Evolutionary conservation across 352 stramenopile species (phyloP), one percentile per base, ranked within the genome.

Genomic region (Aphanomyces euteiches): DNA sequence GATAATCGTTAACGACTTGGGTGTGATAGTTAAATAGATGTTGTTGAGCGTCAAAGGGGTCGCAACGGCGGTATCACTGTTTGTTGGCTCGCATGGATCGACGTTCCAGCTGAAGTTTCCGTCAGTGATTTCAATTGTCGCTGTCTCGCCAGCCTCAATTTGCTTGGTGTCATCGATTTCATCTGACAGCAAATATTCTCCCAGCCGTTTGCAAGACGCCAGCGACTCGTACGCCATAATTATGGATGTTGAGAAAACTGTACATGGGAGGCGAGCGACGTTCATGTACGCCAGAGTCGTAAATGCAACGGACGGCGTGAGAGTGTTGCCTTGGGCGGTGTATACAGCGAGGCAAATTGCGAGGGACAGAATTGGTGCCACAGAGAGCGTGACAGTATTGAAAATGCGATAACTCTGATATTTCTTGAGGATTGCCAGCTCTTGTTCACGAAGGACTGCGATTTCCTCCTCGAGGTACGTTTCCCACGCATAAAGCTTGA

Each of bases 401-500:
- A 83, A 56, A 67, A 90, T 78, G 74, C 88, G 80, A n/a, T 83
- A 59, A 65, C 69, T 76, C 56, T 92, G 81, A 66, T 89, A 88
- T 38, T 75, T 75, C 58, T 83, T 82, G 0, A 90, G 72, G 19
- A 78, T 79, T 3, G 60, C 57, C 3, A 90, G 76, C 50, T 93
- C 85, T 39, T 78, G 34, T 1, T 47, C 50, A 1, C 85, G 84
- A 56, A 89, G 81, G 3, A 53, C 5, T 6, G 84, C 78, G 12
- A 92, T 72, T 63, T 84, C 75, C 36, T 61, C 69, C 5, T 90
- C 69, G 74, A 92, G 78, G 45, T 81, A 73, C 6, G 73, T 76
- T 66, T 93, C 85, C 85, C 85, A 93, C 7, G 81, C 81, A 60
- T 91, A 92, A 12, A 90, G 79, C 70, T 93, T 93, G 67, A 93